Evolutionary conservation across 345 rosid species (phyloP).

Genomic region (Arabidopsis suecica): DNA sequence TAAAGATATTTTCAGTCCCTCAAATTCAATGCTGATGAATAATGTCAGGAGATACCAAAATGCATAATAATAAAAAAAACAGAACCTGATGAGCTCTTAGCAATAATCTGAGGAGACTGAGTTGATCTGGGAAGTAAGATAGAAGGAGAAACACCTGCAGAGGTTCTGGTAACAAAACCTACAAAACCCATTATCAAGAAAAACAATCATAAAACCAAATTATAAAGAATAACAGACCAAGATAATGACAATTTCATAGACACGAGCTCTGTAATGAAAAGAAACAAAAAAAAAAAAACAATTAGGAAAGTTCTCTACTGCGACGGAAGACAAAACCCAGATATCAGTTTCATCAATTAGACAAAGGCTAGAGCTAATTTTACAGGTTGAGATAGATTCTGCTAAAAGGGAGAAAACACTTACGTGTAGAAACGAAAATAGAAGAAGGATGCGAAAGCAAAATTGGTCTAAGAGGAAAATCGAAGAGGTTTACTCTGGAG

Average conservation of each 20-base stretch:
- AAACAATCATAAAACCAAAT: not conserved
- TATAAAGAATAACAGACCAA: not conserved
- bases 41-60: slow-evolving; percentile 22
- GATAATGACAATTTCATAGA: not conserved
- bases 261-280: too few relatives aligned
- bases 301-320: too few relatives aligned
- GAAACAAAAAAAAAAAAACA: too few relatives aligned
- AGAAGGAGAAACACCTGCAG: slow-evolving; percentile 44
- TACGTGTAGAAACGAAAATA: slow-evolving; percentile 28
- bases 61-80: not conserved
- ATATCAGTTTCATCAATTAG: too few relatives aligned
- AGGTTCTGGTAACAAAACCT: slow-evolving; percentile 55
- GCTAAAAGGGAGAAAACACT: slow-evolving; percentile 16
- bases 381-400: not conserved
- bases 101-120: slow-evolving; percentile 30
- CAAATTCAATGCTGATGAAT: slow-evolving; percentile 29
- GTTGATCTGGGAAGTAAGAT: slow-evolving; percentile 45
- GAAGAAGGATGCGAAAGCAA: slow-evolving; percentile 26
- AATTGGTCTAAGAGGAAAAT: slow-evolving; percentile 36
- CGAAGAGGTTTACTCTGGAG: slow-evolving; percentile 28
- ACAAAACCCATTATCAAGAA: slow-evolving; percentile 25
- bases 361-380: too few relatives aligned
- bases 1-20: slow-evolving; percentile 38
- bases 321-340: too few relatives aligned
- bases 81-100: slow-evolving; percentile 62